Conservation (phyloP, 1,139 yeast species). For the Suhomyces chickasaworum region DNA sequence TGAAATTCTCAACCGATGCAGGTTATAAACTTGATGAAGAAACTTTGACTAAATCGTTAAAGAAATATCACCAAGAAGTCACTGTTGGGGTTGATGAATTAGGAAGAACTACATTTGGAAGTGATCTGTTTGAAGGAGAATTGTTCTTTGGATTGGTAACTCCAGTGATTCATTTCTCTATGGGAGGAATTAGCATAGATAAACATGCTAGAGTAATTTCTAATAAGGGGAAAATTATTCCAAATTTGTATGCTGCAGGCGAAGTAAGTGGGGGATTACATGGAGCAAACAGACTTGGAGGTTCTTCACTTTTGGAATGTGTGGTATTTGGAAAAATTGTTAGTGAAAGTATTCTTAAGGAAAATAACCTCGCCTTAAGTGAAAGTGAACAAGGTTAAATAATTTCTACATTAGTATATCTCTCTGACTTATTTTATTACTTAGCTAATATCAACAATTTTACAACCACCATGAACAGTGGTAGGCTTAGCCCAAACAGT, state of each 20-base stretch:
- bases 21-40: conserved; percentile 14
- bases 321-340: conserved; percentile 39
- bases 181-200: conserved; percentile 43
- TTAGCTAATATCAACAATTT: neutral
- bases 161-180: conserved; percentile 42
- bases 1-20: conserved; percentile 19
- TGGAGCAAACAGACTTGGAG: conserved; percentile 42
- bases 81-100: conserved; percentile 19
- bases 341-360: conserved; percentile 14
- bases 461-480: conserved; percentile 2
- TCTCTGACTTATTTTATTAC: neutral
- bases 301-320: conserved; percentile 42
- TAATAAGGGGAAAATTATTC: conserved; percentile 20
- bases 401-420: too few species aligned
- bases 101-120: conserved; percentile 27
- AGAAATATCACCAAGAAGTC: conserved; percentile 17
- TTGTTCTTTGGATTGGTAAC: conserved; percentile 38
- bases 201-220: conserved; percentile 28
- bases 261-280: conserved; percentile 45
- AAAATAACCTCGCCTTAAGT: neutral
- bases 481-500: conserved; percentile 4
- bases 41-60: conserved; percentile 15
- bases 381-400: conserved; percentile 5
- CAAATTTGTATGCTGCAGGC: conserved; percentile 38
- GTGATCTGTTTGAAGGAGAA: conserved; percentile 7